Conservation (phyloP, 1,284 basidiomycete species). For the Boletus austroedulis region DNA sequence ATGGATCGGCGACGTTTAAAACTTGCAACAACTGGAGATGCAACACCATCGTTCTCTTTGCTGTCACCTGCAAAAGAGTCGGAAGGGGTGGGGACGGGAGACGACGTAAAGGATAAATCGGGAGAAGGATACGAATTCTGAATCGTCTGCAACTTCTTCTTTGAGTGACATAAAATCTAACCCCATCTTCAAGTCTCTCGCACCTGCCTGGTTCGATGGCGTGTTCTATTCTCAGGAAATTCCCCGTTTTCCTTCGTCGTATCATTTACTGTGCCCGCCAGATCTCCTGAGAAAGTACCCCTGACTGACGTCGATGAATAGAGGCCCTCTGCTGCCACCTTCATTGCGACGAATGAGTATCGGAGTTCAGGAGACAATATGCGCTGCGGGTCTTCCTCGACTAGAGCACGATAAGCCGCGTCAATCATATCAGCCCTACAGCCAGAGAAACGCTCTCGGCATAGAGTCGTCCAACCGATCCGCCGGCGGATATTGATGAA, state of each 20-base stretch:
- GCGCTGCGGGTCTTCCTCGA: constrained; percentile 30
- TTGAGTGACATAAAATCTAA: background rate
- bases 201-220: background rate
- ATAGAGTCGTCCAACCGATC: constrained; percentile 51
- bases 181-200: background rate
- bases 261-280: constrained; percentile 31
- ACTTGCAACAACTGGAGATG: constrained; percentile 18
- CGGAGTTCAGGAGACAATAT: constrained; percentile 28
- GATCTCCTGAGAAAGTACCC: constrained; percentile 28
- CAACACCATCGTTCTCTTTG: constrained; percentile 10
- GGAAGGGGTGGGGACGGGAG: constrained; percentile 5
- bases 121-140: constrained; percentile 17
- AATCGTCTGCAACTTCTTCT: background rate
- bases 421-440: constrained; percentile 40
- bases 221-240: too few species aligned
- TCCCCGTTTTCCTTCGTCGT: constrained; percentile 18
- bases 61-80: constrained; percentile 8
- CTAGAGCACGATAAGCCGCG: constrained; percentile 42
- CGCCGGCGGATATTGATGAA: constrained; percentile 47
- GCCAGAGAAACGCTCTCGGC: constrained; percentile 39
- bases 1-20: constrained; percentile 22
- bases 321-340: constrained; percentile 33
- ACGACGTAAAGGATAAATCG: background rate
- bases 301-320: constrained; percentile 32
- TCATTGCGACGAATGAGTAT: constrained; percentile 38